Conservation (phyloP, 164 flowering plant species). For the Berberis vulgaris region DNA sequence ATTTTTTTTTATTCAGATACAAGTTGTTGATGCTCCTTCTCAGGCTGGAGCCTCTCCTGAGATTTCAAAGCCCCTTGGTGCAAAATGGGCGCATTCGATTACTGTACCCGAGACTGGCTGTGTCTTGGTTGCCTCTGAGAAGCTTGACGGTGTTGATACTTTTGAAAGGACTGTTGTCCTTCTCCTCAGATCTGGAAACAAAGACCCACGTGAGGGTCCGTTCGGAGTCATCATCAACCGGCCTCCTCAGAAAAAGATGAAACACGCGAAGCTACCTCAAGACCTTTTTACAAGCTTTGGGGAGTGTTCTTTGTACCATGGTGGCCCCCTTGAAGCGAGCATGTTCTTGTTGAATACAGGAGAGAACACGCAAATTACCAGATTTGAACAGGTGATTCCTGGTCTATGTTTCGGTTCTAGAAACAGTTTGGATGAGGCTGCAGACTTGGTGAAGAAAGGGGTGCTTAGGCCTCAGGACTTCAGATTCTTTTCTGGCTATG, state of each 20-base stretch:
- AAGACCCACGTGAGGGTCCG: constrained; percentile 76
- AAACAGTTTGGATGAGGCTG: constrained; percentile 68
- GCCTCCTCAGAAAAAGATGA: constrained; percentile 75
- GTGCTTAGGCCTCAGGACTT: constrained; percentile 63
- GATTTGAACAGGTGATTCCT: constrained; percentile 80
- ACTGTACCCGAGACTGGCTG: constrained; percentile 82
- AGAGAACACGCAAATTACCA: constrained; percentile 33
- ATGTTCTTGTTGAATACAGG: constrained; percentile 59
- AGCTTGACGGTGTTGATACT: constrained; percentile 68
- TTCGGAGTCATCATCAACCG: constrained; percentile 84
- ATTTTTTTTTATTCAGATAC: constrained; percentile 13
- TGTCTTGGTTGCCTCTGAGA: constrained; percentile 86
- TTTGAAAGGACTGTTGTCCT: constrained; percentile 52
- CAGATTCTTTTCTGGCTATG: constrained; percentile 87
- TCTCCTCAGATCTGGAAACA: constrained; percentile 71
- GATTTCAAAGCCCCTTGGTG: constrained; percentile 44
- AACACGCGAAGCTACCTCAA: constrained; percentile 65
- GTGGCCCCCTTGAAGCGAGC: constrained; percentile 90
- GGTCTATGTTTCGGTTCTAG: constrained; percentile 73
- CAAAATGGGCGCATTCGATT: constrained; percentile 97
- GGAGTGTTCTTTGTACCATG: constrained; percentile 75
- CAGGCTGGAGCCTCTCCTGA: constrained; percentile 24
- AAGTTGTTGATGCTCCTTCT: constrained; percentile 14
- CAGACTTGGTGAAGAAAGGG: constrained; percentile 64
- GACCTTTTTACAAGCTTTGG: constrained; percentile 73